Evolutionary conservation across 345 rosid species (phyloP).

Genomic region (Brassica rapa): DNA sequence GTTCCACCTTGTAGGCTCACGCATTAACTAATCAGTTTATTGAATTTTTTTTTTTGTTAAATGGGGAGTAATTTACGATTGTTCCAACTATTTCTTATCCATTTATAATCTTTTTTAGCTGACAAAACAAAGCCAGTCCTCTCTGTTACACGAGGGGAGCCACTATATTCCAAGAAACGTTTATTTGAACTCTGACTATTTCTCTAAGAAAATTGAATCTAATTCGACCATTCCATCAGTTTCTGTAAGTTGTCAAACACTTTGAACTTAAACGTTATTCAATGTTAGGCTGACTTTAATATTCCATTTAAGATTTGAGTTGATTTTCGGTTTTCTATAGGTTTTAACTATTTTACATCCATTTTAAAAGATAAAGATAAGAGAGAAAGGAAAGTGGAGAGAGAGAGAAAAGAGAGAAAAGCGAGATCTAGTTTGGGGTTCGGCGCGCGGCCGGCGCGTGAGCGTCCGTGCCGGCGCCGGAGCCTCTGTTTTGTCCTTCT

Average conservation of each 20-base stretch:
- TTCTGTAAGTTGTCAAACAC: constrained; percentile 16
- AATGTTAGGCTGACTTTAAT: constrained; percentile 21
- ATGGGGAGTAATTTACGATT: background rate
- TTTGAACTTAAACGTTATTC: constrained; percentile 29
- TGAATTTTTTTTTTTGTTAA: background rate
- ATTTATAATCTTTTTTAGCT: background rate
- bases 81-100: background rate
- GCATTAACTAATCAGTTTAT: background rate
- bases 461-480: no score
- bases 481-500: no score
- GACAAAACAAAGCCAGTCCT: background rate
- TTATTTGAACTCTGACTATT: constrained; percentile 21
- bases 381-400: no score
- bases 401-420: no score
- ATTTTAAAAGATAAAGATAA: no score
- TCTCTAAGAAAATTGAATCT: background rate
- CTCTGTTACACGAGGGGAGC: background rate
- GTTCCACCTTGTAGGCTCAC: constrained; percentile 8
- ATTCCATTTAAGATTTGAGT: background rate
- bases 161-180: constrained; percentile 20
- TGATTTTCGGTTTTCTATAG: background rate
- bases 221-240: constrained; percentile 17
- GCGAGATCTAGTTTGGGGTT: no score
- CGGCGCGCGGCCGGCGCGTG: no score
- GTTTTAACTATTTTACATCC: constrained; percentile 9